These are phyloP conservation scores for Amylostereum chailletii DNA, from an alignment of 1,284 basidiomycete species.

Conservation along the genomic window DNA sequence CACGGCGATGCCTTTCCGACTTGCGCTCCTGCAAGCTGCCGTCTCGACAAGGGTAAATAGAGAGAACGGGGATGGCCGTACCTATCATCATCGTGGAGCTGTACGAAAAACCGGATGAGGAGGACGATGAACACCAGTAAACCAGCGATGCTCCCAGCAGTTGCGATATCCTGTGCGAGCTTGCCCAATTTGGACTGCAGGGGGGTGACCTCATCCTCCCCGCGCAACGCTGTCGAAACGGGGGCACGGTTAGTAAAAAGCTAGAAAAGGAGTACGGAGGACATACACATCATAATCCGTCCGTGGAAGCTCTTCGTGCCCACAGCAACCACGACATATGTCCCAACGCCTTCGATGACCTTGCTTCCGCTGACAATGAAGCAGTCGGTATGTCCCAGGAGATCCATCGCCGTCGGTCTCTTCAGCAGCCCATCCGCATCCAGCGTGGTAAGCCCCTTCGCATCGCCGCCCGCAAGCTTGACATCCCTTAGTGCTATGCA, in stretches of 20 bases:
- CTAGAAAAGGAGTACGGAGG: slow-evolving; percentile 1
- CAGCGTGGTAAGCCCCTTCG: too few relatives aligned
- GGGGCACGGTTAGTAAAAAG: slow-evolving; percentile 5
- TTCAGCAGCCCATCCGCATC: too few relatives aligned
- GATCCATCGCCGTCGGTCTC: slow-evolving; percentile 9
- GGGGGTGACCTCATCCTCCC: slow-evolving; percentile 81
- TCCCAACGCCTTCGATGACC: slow-evolving; percentile 91
- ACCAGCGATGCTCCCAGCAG: slow-evolving; percentile 80
- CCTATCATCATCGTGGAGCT: too few relatives aligned
- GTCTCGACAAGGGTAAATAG: too few relatives aligned
- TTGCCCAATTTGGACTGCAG: slow-evolving; percentile 90
- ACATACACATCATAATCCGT: slow-evolving; percentile 89
- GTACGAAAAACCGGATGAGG: slow-evolving; percentile 93
- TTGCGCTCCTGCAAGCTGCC: too few relatives aligned
- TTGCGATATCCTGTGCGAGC: slow-evolving; percentile 92
- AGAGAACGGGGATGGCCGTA: slow-evolving; percentile 40
- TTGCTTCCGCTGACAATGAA: slow-evolving; percentile 91
- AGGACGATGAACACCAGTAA: slow-evolving; percentile 76
- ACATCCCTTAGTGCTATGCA: slow-evolving; percentile 40
- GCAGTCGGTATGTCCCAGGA: slow-evolving; percentile 72
- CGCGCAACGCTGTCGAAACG: slow-evolving; percentile 55
- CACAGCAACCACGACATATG: slow-evolving; percentile 88
- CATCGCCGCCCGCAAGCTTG: neutral
- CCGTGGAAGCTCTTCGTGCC: slow-evolving; percentile 93
- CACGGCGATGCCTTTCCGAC: slow-evolving; percentile 85